Conservation (phyloP, 139 green algal species). For the Penium margaritaceum region DNA sequence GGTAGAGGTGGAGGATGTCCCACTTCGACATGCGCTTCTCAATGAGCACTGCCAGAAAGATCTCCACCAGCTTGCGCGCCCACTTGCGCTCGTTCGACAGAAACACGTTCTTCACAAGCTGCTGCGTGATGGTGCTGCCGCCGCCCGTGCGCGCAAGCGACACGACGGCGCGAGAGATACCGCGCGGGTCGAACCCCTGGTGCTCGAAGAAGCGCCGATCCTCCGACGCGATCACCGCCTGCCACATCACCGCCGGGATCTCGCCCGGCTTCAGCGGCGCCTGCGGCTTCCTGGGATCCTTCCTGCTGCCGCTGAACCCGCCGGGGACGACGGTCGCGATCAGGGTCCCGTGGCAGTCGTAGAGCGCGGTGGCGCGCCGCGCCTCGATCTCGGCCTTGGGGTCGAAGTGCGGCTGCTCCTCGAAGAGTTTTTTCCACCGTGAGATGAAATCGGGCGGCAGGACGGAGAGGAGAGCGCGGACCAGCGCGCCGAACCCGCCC, state of each 20-base stretch:
- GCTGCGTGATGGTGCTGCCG: conserved; percentile 62
- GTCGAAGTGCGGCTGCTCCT: conserved; percentile 23
- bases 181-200: conserved; percentile 50
- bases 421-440: conserved; percentile 39
- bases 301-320: conserved; percentile 22
- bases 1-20: conserved; percentile 48
- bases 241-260: conserved; percentile 48
- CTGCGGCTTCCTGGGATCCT: conserved; percentile 22
- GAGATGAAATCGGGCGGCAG: conserved; percentile 41
- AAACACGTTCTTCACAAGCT: conserved; percentile 60
- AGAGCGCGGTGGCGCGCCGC: conserved; percentile 29
- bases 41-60: conserved; percentile 48
- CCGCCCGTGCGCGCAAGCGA: conserved; percentile 48
- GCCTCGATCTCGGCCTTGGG: not conserved
- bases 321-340: conserved; percentile 45
- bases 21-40: conserved; percentile 54
- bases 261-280: conserved; percentile 20
- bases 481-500: conserved; percentile 16
- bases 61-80: conserved; percentile 55
- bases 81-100: conserved; percentile 51
- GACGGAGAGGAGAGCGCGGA: conserved; percentile 23
- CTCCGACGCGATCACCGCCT: conserved; percentile 54
- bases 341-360: conserved; percentile 45
- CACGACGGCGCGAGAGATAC: conserved; percentile 48
- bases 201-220: conserved; percentile 59